A percentile compares a stretch with the other conserved stretches of the same genome.
Evolutionary conservation across 1,284 basidiomycete species (phyloP).

Genomic region (Leccinum subrobustum): DNA sequence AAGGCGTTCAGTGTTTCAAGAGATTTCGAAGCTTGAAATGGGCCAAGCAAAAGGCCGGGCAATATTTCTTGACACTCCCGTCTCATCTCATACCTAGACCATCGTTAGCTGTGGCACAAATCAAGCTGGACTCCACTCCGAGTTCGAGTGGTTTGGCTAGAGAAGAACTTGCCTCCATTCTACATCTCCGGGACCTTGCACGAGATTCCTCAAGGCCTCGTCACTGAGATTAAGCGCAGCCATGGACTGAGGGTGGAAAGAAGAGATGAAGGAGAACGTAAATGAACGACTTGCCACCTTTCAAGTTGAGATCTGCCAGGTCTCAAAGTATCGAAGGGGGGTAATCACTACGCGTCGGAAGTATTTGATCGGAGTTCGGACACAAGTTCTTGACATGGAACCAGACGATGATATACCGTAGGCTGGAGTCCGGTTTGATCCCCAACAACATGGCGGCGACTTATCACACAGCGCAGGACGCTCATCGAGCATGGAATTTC

Average conservation of each 20-base stretch:
- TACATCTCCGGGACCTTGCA: constrained; percentile 73
- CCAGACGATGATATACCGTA: constrained; percentile 50
- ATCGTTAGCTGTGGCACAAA: constrained; percentile 5
- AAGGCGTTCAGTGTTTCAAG: constrained; percentile 62
- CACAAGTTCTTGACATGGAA: constrained; percentile 24
- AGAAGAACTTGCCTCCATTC: constrained; percentile 66
- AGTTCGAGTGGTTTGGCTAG: neutral
- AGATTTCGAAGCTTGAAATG: constrained; percentile 85
- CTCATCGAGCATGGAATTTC: constrained; percentile 43
- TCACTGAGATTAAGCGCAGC: constrained; percentile 36
- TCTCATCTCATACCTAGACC: constrained; percentile 87
- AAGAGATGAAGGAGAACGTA: neutral
- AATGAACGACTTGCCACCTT: constrained; percentile 1
- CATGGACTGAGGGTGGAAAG: constrained; percentile 12
- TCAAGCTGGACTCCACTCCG: too few species aligned
- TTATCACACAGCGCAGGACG: constrained; percentile 22
- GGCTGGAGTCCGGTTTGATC: constrained; percentile 22
- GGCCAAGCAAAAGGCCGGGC: constrained; percentile 81
- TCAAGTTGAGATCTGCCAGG: neutral
- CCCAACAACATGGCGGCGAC: neutral
- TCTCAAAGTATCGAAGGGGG: constrained; percentile 4
- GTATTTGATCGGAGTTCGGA: constrained; percentile 30
- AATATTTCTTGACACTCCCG: constrained; percentile 91
- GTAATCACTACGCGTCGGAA: constrained; percentile 19
- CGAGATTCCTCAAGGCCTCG: constrained; percentile 60